phyloP scores from a whole-genome alignment of 305 asterid genomes.

The Petunia hybrid region DNA sequence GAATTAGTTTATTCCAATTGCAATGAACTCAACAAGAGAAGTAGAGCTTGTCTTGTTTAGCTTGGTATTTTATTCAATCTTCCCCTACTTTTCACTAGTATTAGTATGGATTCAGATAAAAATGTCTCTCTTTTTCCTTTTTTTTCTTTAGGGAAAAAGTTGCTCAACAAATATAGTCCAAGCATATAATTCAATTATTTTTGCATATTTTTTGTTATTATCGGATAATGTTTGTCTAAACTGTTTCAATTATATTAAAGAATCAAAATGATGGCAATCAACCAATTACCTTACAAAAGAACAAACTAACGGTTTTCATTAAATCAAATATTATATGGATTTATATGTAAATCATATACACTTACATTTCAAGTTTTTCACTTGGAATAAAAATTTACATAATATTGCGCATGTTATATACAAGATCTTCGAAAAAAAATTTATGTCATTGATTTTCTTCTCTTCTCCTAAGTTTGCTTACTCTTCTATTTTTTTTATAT shows the following conservation, averaged over 20 bases:
- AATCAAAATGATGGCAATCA: background rate
- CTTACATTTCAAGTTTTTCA: no score
- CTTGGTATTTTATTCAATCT: background rate
- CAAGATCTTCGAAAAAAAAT: background rate
- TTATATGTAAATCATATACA: background rate
- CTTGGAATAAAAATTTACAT: background rate
- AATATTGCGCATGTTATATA: background rate
- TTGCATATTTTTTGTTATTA: background rate
- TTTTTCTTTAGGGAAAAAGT: background rate
- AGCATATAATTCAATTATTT: no score
- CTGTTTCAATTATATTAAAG: background rate
- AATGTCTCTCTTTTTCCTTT: background rate
- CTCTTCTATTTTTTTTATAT: background rate
- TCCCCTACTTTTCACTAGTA: background rate
- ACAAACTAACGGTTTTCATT: background rate
- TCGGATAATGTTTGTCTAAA: background rate
- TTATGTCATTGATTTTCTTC: background rate
- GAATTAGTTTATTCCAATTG: background rate
- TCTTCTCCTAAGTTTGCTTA: background rate
- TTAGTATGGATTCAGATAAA: background rate
- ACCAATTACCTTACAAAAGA: background rate
- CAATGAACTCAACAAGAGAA: background rate
- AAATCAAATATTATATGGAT: background rate
- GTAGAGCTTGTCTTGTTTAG: background rate
- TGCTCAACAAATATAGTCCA: background rate